Conservation (phyloP, 1,284 basidiomycete genomes). For the Moniliella sp. region DNA sequence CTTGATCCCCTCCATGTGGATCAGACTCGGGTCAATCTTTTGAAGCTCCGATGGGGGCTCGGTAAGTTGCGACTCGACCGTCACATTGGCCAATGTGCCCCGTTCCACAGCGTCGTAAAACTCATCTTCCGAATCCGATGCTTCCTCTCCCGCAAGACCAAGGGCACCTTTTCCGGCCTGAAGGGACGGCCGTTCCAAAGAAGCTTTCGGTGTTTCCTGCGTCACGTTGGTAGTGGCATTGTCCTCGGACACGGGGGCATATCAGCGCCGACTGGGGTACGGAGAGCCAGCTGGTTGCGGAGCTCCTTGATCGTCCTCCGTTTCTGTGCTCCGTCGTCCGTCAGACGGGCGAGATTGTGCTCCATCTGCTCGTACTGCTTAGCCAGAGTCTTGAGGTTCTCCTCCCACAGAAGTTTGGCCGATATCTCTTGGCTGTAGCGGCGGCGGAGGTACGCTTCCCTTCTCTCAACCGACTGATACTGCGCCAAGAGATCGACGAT, state of each 20-base stretch:
- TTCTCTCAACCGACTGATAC: constrained; percentile 47
- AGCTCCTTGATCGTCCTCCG: constrained; percentile 33
- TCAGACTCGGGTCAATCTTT: constrained; percentile 10
- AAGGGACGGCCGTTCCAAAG: no score
- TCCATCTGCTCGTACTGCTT: constrained; percentile 69
- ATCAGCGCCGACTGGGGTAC: no score
- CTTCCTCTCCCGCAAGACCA: no score
- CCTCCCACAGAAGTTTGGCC: constrained; percentile 57
- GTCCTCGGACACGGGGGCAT: no score
- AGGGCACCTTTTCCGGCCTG: no score
- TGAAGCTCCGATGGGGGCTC: background rate
- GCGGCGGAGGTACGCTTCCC: constrained; percentile 50
- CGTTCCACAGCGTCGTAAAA: constrained; percentile 91
- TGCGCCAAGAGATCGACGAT: constrained; percentile 47
- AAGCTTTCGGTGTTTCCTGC: no score
- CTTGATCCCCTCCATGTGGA: constrained; percentile 10
- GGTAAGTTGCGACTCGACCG: constrained; percentile 15
- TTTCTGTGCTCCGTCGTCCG: constrained; percentile 35
- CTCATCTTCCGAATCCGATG: constrained; percentile 86
- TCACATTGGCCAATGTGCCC: constrained; percentile 33
- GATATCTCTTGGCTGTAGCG: constrained; percentile 55
- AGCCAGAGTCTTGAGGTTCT: constrained; percentile 65
- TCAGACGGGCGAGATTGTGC: constrained; percentile 42
- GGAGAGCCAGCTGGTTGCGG: constrained; percentile 29
- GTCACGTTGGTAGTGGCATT: no score